Percentiles rank a stretch among this genome's conserved stretches.
These are phyloP conservation scores for Cryptococcus sp. DNA, from an alignment of 1,284 basidiomycete genomes.

Conservation along the genomic window DNA sequence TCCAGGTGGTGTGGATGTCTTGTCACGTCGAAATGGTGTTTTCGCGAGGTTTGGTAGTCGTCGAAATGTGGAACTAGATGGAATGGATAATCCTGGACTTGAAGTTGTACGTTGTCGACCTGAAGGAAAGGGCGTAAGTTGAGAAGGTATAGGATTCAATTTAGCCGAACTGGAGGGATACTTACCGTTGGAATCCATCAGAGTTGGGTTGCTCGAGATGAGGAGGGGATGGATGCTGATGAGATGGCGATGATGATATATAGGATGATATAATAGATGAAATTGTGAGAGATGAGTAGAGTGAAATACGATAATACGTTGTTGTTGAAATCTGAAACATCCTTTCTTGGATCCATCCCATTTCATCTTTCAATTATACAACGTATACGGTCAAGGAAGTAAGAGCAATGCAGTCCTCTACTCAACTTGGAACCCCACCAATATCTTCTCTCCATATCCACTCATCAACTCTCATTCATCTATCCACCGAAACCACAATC, in stretches of 20 bases:
- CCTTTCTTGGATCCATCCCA: no score
- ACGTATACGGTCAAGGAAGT: no score
- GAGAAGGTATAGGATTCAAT: background rate
- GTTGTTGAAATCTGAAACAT: no score
- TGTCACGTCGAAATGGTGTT: slow-evolving; percentile 33
- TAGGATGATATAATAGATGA: background rate
- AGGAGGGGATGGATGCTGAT: background rate
- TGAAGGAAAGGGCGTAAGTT: background rate
- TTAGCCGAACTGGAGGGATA: background rate
- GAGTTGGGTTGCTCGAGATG: background rate
- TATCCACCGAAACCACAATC: slow-evolving; percentile 16
- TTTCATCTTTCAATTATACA: no score
- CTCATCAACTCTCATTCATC: slow-evolving; percentile 18
- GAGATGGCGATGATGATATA: background rate
- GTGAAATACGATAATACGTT: no score
- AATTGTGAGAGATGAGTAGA: background rate
- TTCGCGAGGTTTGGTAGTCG: slow-evolving; percentile 27
- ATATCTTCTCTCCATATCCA: background rate
- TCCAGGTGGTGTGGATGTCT: slow-evolving; percentile 3
- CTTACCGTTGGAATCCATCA: slow-evolving; percentile 19
- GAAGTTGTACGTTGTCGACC: slow-evolving; percentile 13
- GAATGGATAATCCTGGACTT: slow-evolving; percentile 7
- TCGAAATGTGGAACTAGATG: slow-evolving; percentile 30
- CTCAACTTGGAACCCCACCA: no score
- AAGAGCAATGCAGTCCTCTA: no score